These are phyloP conservation scores for Gardenia jasminoides DNA, from an alignment of 257 asterid species.

Conservation along the genomic window DNA sequence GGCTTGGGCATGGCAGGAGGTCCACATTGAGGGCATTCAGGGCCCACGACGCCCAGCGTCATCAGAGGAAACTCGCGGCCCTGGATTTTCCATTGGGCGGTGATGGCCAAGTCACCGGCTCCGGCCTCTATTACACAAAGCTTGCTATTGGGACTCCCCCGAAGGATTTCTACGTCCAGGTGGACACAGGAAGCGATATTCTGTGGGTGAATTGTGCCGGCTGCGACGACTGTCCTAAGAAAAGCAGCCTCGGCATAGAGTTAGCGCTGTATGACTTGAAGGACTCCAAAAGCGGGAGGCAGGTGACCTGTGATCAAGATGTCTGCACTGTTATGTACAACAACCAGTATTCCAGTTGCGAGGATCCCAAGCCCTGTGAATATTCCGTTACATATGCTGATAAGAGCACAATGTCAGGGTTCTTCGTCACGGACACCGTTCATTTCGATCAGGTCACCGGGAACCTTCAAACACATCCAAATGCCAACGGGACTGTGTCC, in stretches of 20 bases:
- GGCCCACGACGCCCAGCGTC: conserved; percentile 25
- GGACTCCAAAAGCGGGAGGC: conserved; percentile 19
- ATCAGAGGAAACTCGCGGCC: conserved; percentile 14
- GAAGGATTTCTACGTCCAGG: conserved; percentile 60
- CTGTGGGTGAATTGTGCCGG: conserved; percentile 72
- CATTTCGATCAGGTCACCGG: conserved; percentile 23
- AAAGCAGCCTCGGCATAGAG: conserved; percentile 47
- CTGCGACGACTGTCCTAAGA: conserved; percentile 55
- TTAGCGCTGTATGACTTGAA: conserved; percentile 10
- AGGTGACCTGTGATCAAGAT: conserved; percentile 21
- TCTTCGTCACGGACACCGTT: conserved; percentile 21
- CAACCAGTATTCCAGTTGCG: conserved; percentile 12
- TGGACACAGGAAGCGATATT: conserved; percentile 78
- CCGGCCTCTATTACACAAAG: conserved; percentile 62
- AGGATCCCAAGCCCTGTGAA: conserved; percentile 11
- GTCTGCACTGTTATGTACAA: conserved; percentile 11
- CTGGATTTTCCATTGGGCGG: conserved; percentile 27
- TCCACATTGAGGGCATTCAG: conserved; percentile 12
- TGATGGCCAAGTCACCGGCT: conserved; percentile 19
- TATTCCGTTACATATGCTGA: conserved; percentile 22
- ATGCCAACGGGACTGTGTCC: conserved; percentile 9
- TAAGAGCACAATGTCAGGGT: conserved; percentile 21
- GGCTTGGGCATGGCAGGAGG: conserved; percentile 10
- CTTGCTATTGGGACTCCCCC: conserved; percentile 72
- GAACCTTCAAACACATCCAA: conserved; percentile 10